Evolutionary conservation across 495 filamentous ascomycete species (phyloP).

Genomic region (Penicillium cataractarum): DNA sequence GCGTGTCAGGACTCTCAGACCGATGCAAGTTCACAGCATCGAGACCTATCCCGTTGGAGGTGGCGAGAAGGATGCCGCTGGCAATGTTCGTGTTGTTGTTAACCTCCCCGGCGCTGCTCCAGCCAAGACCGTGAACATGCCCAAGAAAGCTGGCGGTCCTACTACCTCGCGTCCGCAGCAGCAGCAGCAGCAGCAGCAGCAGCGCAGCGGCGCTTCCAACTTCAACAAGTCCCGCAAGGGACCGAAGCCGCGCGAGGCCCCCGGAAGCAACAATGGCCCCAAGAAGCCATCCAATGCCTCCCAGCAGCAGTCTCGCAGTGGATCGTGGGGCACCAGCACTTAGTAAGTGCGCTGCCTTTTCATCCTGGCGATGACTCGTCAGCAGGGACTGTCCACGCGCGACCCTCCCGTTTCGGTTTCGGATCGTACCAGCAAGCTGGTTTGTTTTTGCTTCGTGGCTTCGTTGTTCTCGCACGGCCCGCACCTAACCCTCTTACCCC

Average conservation of each 20-base stretch:
- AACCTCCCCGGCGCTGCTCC: slow-evolving; percentile 40
- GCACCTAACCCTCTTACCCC: neutral
- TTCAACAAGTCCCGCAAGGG: slow-evolving; percentile 40
- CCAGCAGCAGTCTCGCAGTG: slow-evolving; percentile 28
- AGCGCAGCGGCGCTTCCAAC: slow-evolving; percentile 27
- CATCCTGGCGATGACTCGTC: slow-evolving; percentile 4
- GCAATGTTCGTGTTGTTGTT: slow-evolving; percentile 38
- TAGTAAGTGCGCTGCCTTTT: slow-evolving; percentile 14
- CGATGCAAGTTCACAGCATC: slow-evolving; percentile 45
- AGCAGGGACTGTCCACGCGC: neutral
- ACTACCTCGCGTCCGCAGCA: slow-evolving; percentile 25
- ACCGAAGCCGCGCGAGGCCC: slow-evolving; percentile 38
- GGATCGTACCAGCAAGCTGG: neutral
- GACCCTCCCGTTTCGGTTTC: slow-evolving; percentile 3
- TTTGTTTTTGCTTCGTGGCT: neutral
- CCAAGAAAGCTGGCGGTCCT: slow-evolving; percentile 34
- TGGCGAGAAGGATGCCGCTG: slow-evolving; percentile 42
- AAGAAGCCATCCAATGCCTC: slow-evolving; percentile 34
- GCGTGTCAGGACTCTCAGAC: slow-evolving; percentile 40
- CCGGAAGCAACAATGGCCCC: slow-evolving; percentile 19
- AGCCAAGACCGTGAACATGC: slow-evolving; percentile 35
- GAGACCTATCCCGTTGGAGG: slow-evolving; percentile 39
- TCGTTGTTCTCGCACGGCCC: neutral
- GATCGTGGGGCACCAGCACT: slow-evolving; percentile 38
- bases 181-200: no score